Evolutionary conservation across 106 monocot species (phyloP), one percentile per base, ranked within the genome.

Genomic region (Amphibolis antarctica): DNA sequence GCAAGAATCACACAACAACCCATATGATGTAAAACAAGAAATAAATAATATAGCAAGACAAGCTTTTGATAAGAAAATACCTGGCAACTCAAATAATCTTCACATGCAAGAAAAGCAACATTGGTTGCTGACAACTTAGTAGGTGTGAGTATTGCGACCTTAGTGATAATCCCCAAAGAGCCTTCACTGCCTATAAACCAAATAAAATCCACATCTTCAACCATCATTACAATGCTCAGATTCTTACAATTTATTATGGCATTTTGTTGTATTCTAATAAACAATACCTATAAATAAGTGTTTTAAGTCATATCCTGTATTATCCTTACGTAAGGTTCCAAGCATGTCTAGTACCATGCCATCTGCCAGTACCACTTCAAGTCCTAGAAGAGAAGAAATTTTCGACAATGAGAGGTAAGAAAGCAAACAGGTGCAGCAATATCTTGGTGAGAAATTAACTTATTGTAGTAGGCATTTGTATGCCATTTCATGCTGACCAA

Each of bases 251-350:
- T 60, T 1, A 17, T 14, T 60, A 28, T 15, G 42, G 60, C 60
- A 42, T 42, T 4, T 31, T 60, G 31, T 10, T 60, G 18, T 17
- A 42, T 21, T 42, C 14, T n/a, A 60, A 47, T n/a, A 42, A 42
- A 44, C n/a, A 17, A 49, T 69, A 90, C 96, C 96, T 60, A 96
- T 96, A 63, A 86, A 96, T 66, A 96, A 72, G 59, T 96, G 96
- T 68, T 96, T 96, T 68, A 96, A 75, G 71, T 96, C 86, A 73
- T 90, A 96, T 80, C 96, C 96, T 69, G 96, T 96, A 46, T 90
- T 96, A 61, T 96, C 96, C 77, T 96, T 96, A 46, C 84, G 83
- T 56, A 96, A 77, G 54, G 82, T 90, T 15, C 78, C 67, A 71
- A 96, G 86, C 96, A 96, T 90, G 68, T 96, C 86, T 31, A 96